Evolutionary conservation across 1,284 basidiomycete genomes (phyloP), one percentile per base, ranked within the genome.

Genomic region (Coniferiporia sulphurascens): DNA sequence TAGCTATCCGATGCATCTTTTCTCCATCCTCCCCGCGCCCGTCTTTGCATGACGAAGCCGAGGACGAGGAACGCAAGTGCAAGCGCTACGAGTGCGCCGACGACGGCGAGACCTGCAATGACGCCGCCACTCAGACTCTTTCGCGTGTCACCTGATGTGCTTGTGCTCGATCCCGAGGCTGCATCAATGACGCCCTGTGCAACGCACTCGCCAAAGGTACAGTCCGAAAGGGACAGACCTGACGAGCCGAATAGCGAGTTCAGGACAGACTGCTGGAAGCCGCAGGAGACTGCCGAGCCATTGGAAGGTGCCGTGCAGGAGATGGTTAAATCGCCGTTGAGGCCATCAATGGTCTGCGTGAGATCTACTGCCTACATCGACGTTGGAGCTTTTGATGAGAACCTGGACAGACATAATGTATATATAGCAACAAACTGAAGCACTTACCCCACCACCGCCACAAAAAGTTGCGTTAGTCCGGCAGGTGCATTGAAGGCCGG

Each of bases 141-240:
- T 1, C 76, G 73, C 13, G 69, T 68, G 4, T 65, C 59, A 3
- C 56, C 56, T 49, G 64, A 66, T 1, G 70, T 60, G 1, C 67
- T 56, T 0, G 74, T 67, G 0, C 74, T 69, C 34, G 72, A 67
- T 3, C 76, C 73, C 2, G 71, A 64, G 7, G 66, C 64, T 1
- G 71, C 74, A 68, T 92, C 86, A 56, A 95, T 85, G 27, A 91
- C 85, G 58, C 78, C 81, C 70, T 95, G 91, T 7, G 81, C 73
- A 15, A 95, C 85, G 69, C 93, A 96, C 72, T 97, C 94, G 27
- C 94, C 94, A 65, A 89, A 93, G 0, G 73, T 74, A 71, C 93
- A 96, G 0, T 80, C 81, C 53, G 79, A 77, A 12, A 97, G 75
- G 1, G 77, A 69, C 6, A 97, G 81, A 0, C 93, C 94, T 27